Evolutionary conservation across 2,329 filamentous ascomycete genomes (phyloP), one percentile per base, ranked within the genome.

Genomic region (Chalara sp.): DNA sequence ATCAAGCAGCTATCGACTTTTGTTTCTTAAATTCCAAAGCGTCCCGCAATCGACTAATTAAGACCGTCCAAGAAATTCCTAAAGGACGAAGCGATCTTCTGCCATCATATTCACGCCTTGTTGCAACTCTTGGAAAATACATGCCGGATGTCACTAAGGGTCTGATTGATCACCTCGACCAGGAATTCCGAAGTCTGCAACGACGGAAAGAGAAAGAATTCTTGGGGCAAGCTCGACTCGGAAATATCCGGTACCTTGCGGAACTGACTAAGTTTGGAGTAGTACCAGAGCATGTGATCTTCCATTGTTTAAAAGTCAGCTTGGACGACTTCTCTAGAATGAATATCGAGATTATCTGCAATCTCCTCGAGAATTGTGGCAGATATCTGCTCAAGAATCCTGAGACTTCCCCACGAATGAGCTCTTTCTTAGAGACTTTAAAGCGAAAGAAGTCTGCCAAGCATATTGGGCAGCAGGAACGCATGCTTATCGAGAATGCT

Each of bases 271-370:
- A 99, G 65, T 99, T 99, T 64, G 92, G 93, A 32, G 89, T 96
- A 32, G 93, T 99, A 6, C 93, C 95, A 0, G 93, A 99, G 68
- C 93, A 99, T 68, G 92, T 99, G 57, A 95, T 99, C 49, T 99
- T 99, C 65, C 93, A 99, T 65, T 99, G 93, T 65, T 81, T 99
- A 61, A 99, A 96, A 68, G 92, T 99, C 67, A 95, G 92, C 59
- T 73, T 99, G 31, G 93, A 99, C 62, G 93, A 99, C 64, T 99
- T 99, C 65, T 96, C 93, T 2, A 82, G 92, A 54, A 96, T 96
- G 87, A 99, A 99, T 64, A 96, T 99, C 56, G 95, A 99, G 68
- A 96, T 99, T 61, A 92, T 99, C 56, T 95, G 91, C 63, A 95
- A 95, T 63, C 76, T 99, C 31, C 77, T 99, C 28, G 93, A 99